Evolutionary conservation across 2,329 filamentous ascomycete species (phyloP).

Genomic region (Rhytidhysteron rufulum): DNA sequence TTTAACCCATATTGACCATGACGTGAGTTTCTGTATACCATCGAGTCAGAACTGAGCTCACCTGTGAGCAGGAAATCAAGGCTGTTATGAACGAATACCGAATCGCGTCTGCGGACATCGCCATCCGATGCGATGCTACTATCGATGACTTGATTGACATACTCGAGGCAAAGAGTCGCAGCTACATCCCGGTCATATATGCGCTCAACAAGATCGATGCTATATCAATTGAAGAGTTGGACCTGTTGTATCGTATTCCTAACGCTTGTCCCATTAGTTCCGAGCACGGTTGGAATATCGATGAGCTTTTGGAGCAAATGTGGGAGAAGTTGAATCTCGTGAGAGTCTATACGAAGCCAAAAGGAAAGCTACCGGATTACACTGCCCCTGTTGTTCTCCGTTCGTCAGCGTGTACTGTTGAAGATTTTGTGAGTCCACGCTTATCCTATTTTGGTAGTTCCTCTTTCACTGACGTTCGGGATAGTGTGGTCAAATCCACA

Average conservation of each 20-base stretch:
- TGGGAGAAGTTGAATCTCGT: slow-evolving; percentile 94
- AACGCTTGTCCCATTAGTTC: slow-evolving; percentile 97
- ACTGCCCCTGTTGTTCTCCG: slow-evolving; percentile 84
- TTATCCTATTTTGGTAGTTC: slow-evolving; percentile 6
- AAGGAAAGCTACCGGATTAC: slow-evolving; percentile 92
- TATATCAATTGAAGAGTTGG: slow-evolving; percentile 95
- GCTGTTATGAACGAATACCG: slow-evolving; percentile 97
- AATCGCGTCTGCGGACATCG: slow-evolving; percentile 94
- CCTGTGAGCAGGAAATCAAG: slow-evolving; percentile 68
- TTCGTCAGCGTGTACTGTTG: slow-evolving; percentile 77
- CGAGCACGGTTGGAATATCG: slow-evolving; percentile 92
- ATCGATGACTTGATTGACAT: slow-evolving; percentile 96
- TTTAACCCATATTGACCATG: slow-evolving; percentile 85
- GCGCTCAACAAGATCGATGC: slow-evolving; percentile 99
- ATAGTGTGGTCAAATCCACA: slow-evolving; percentile 95
- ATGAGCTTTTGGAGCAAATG: slow-evolving; percentile 96
- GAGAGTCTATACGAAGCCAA: slow-evolving; percentile 96
- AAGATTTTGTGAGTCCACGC: slow-evolving; percentile 91
- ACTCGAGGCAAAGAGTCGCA: slow-evolving; percentile 87
- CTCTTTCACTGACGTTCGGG: slow-evolving; percentile 33
- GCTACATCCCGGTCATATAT: slow-evolving; percentile 98
- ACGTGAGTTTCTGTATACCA: slow-evolving; percentile 43
- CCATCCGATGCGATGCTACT: slow-evolving; percentile 95
- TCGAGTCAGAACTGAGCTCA: slow-evolving; percentile 3
- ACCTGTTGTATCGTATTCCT: slow-evolving; percentile 92